Evolutionary conservation across 2,329 filamentous ascomycete species (phyloP).

Genomic region (Paramyrothecium roridum): DNA sequence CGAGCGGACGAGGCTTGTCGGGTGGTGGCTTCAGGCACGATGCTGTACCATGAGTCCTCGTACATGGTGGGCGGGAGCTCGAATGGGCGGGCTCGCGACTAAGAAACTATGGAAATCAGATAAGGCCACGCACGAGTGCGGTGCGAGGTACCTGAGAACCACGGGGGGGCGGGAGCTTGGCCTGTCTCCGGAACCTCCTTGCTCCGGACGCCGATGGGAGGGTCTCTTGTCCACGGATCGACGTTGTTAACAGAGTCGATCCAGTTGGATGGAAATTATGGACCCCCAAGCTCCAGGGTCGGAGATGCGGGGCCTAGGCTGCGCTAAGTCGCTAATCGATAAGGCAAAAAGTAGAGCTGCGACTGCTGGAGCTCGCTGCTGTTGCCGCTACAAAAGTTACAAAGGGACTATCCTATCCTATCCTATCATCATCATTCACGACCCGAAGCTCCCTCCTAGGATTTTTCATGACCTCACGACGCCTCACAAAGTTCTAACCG

Average conservation of each 20-base stretch:
- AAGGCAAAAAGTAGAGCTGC: not conserved
- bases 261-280: not conserved
- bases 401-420: too few relatives aligned
- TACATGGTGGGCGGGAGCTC: conserved; percentile 55
- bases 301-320: not conserved
- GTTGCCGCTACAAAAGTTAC: not conserved
- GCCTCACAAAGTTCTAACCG: not conserved
- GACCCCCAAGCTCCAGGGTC: not conserved
- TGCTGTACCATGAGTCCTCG: conserved; percentile 82
- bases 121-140: not conserved
- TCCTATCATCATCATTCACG: not conserved
- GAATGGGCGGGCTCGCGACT: conserved; percentile 2
- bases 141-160: not conserved
- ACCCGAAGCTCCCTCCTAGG: not conserved
- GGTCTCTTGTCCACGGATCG: conserved; percentile 3
- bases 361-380: not conserved
- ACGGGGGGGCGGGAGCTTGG: too few relatives aligned
- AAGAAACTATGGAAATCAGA: not conserved
- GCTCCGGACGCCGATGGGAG: conserved; percentile 25
- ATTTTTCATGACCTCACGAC: not conserved
- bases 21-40: conserved; percentile 60
- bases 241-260: not conserved
- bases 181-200: conserved; percentile 19
- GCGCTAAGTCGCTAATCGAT: not conserved
- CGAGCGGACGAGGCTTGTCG: conserved; percentile 43